Conservation (phyloP, 2,329 filamentous ascomycete species). For the Claviceps fusiformis region DNA sequence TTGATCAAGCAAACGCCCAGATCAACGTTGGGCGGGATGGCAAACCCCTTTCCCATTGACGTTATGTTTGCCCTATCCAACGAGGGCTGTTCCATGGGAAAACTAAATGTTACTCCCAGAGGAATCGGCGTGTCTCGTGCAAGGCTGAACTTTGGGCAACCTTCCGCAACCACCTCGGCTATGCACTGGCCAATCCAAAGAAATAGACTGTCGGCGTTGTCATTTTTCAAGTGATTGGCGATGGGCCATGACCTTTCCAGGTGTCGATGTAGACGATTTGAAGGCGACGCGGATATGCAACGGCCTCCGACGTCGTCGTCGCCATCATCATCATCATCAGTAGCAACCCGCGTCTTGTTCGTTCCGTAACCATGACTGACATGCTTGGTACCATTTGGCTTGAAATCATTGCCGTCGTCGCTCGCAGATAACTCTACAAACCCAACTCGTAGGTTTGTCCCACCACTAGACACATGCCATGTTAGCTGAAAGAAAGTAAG, state of each 20-base stretch:
- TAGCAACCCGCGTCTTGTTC: slow-evolving; percentile 2
- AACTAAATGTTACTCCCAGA: slow-evolving; percentile 57
- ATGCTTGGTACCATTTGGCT: slow-evolving; percentile 6
- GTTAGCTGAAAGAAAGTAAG: not conserved
- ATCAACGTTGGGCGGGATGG: slow-evolving; percentile 45
- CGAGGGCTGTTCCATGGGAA: slow-evolving; percentile 52
- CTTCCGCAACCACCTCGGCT: slow-evolving; percentile 54
- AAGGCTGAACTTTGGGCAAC: slow-evolving; percentile 30
- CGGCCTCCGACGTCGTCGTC: slow-evolving; percentile 1
- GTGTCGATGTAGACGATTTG: slow-evolving; percentile 36
- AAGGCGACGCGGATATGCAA: not conserved
- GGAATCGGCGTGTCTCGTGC: slow-evolving; percentile 34
- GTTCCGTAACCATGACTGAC: not conserved
- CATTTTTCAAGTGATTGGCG: slow-evolving; percentile 55
- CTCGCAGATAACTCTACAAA: slow-evolving; percentile 47
- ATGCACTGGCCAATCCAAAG: slow-evolving; percentile 72
- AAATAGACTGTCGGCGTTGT: slow-evolving; percentile 64
- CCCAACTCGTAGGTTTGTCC: slow-evolving; percentile 54
- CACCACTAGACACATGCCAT: slow-evolving; percentile 36
- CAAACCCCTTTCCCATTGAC: slow-evolving; percentile 59
- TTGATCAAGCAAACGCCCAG: slow-evolving; percentile 43
- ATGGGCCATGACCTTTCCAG: slow-evolving; percentile 65
- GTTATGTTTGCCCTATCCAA: slow-evolving; percentile 50
- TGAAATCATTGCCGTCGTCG: not conserved
- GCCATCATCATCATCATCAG: not conserved